Percentiles rank a stretch among this genome's conserved stretches.
These are phyloP conservation scores for Nakazawaea ernobii DNA, from an alignment of 805 yeast genomes.

Conservation along the genomic window DNA sequence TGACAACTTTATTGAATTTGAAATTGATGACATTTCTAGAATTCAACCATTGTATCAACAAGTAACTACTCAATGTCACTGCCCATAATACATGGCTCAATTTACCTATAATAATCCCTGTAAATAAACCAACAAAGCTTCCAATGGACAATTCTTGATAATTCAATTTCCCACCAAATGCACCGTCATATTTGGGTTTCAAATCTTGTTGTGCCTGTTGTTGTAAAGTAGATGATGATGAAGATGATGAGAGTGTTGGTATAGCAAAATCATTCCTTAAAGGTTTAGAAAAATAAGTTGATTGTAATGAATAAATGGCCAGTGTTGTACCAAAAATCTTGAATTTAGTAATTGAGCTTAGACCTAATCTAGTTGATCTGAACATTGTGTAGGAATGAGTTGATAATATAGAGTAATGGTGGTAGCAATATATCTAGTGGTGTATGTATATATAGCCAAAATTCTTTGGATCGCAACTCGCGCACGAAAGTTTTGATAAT, in stretches of 20 bases:
- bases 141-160: slow-evolving; percentile 62
- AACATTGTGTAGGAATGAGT: background rate
- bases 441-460: background rate
- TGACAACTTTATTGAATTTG: slow-evolving; percentile 30
- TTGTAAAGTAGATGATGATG: background rate
- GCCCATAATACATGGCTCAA: slow-evolving; percentile 48
- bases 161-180: slow-evolving; percentile 43
- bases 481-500: too few species aligned
- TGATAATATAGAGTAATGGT: background rate
- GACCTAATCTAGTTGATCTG: background rate
- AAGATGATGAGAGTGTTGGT: background rate
- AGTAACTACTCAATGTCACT: slow-evolving; percentile 38
- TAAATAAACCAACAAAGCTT: slow-evolving; percentile 51
- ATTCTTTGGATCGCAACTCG: too few species aligned
- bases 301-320: background rate
- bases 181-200: slow-evolving; percentile 26
- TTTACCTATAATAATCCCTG: slow-evolving; percentile 59
- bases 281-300: background rate
- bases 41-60: slow-evolving; percentile 48
- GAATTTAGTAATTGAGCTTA: background rate
- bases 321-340: background rate
- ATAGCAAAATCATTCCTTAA: slow-evolving; percentile 4
- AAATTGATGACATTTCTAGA: slow-evolving; percentile 46
- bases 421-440: background rate
- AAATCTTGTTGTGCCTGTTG: slow-evolving; percentile 17